Evolutionary conservation across 2,329 filamentous ascomycete genomes (phyloP).

Genomic region (Colletotrichum horii): DNA sequence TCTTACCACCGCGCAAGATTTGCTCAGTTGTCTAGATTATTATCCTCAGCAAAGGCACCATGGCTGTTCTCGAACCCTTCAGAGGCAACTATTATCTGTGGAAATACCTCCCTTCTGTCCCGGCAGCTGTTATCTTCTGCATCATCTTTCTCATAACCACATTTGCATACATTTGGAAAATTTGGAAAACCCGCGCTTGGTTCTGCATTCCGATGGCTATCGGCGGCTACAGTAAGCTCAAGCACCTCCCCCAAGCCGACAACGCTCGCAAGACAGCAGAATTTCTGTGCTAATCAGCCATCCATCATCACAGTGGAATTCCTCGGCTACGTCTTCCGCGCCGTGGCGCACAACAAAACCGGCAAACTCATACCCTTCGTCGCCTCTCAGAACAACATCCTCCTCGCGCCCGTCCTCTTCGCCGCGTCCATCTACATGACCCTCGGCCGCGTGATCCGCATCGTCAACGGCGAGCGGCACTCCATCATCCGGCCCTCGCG

Average conservation of each 20-base stretch:
- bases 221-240: slow-evolving; percentile 43
- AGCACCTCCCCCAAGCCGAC: neutral
- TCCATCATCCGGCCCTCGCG: slow-evolving; percentile 38
- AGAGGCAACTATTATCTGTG: slow-evolving; percentile 32
- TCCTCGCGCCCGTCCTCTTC: slow-evolving; percentile 44
- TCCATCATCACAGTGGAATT: slow-evolving; percentile 35
- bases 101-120: slow-evolving; percentile 42
- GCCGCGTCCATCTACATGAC: slow-evolving; percentile 57
- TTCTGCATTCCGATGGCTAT: slow-evolving; percentile 48
- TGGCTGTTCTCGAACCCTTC: slow-evolving; percentile 22
- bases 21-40: neutral
- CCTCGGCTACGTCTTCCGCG: slow-evolving; percentile 36
- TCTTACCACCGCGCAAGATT: neutral
- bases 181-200: slow-evolving; percentile 44
- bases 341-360: slow-evolving; percentile 25
- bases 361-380: slow-evolving; percentile 31
- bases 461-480: slow-evolving; percentile 36
- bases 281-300: slow-evolving; percentile 5
- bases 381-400: slow-evolving; percentile 33
- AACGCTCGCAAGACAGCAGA: neutral
- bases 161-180: slow-evolving; percentile 37
- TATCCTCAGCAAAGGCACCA: too few species aligned
- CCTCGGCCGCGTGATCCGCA: slow-evolving; percentile 46
- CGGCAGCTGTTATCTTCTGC: slow-evolving; percentile 45
- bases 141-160: slow-evolving; percentile 38